Percentiles rank a stretch among this genome's conserved stretches.
phyloP scores from a whole-genome alignment of 2,329 filamentous ascomycete genomes.

The Penicillium sp. region DNA sequence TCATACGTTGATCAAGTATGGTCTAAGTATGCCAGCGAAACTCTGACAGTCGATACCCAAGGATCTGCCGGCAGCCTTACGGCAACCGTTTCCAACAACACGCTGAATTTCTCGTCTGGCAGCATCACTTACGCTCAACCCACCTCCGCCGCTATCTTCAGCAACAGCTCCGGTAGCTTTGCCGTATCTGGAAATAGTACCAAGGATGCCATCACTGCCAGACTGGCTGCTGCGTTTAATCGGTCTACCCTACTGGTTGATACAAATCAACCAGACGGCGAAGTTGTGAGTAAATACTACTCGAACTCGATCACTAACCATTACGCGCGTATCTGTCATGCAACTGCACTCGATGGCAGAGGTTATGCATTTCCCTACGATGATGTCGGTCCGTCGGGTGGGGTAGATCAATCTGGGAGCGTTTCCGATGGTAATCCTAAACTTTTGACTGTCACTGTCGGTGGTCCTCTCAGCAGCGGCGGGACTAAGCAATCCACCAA shows the following conservation, averaged over 20 bases:
- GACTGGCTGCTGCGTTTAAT: constrained; percentile 75
- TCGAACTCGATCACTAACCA: constrained; percentile 60
- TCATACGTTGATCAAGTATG: constrained; percentile 55
- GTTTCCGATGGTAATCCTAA: constrained; percentile 58
- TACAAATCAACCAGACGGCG: constrained; percentile 54
- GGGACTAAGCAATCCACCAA: neutral
- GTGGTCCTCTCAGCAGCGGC: constrained; percentile 36
- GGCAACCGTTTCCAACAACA: constrained; percentile 47
- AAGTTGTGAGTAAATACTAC: constrained; percentile 55
- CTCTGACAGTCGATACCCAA: constrained; percentile 65
- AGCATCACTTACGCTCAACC: constrained; percentile 57
- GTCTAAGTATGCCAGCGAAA: constrained; percentile 45
- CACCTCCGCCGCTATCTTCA: constrained; percentile 63
- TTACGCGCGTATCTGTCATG: constrained; percentile 65
- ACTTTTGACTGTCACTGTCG: constrained; percentile 58
- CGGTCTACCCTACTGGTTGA: constrained; percentile 64
- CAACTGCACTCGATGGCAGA: constrained; percentile 56
- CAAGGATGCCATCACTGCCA: constrained; percentile 65
- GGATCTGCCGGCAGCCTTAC: constrained; percentile 55
- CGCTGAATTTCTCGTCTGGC: constrained; percentile 47
- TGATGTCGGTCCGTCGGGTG: constrained; percentile 60
- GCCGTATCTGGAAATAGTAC: constrained; percentile 44
- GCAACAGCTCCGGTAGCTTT: constrained; percentile 64
- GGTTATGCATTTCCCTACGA: constrained; percentile 74
- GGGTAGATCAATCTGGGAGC: constrained; percentile 62